These are phyloP conservation scores for Diplotaxis tenuifolia DNA, from an alignment of 345 rosid genomes.

Conservation along the genomic window DNA sequence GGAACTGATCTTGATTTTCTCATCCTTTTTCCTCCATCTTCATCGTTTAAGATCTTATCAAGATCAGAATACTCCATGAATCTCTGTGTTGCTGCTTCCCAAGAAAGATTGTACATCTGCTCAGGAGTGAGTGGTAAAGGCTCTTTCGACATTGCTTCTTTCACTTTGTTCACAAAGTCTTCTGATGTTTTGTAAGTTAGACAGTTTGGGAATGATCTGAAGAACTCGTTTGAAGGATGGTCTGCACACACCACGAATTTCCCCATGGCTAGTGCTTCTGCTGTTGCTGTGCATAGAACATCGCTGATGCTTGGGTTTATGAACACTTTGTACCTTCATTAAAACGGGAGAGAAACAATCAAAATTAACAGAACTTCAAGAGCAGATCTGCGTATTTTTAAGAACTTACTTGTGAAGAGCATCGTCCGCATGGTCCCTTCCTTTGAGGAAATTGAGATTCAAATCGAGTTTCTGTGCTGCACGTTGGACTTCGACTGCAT, in stretches of 20 bases:
- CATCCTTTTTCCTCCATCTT: slow-evolving; percentile 27
- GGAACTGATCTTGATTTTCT: slow-evolving; percentile 60
- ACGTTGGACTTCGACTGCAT: slow-evolving; percentile 76
- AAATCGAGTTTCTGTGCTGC: slow-evolving; percentile 65
- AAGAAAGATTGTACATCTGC: slow-evolving; percentile 77
- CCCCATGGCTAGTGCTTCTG: slow-evolving; percentile 99
- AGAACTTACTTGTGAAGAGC: slow-evolving; percentile 78
- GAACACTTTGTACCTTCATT: slow-evolving; percentile 93
- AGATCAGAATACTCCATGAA: slow-evolving; percentile 84
- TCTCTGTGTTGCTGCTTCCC: slow-evolving; percentile 99
- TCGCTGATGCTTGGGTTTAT: slow-evolving; percentile 95
- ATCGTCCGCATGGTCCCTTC: slow-evolving; percentile 93
- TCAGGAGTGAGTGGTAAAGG: slow-evolving; percentile 83
- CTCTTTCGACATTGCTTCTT: slow-evolving; percentile 78
- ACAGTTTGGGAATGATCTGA: slow-evolving; percentile 93
- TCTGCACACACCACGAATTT: slow-evolving; percentile 95
- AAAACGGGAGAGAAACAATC: neutral
- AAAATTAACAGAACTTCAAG: neutral
- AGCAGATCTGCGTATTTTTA: neutral
- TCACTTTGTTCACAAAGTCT: slow-evolving; percentile 81
- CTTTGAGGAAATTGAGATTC: slow-evolving; percentile 81
- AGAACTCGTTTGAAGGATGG: slow-evolving; percentile 96
- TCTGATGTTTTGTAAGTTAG: slow-evolving; percentile 80
- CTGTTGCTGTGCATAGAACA: slow-evolving; percentile 97
- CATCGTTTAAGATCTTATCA: slow-evolving; percentile 48